A percentile compares a stretch with the other conserved stretches of the same genome.
These are phyloP conservation scores for Onygenales sp. DNA, from an alignment of 2,329 filamentous ascomycete species.

Conservation along the genomic window DNA sequence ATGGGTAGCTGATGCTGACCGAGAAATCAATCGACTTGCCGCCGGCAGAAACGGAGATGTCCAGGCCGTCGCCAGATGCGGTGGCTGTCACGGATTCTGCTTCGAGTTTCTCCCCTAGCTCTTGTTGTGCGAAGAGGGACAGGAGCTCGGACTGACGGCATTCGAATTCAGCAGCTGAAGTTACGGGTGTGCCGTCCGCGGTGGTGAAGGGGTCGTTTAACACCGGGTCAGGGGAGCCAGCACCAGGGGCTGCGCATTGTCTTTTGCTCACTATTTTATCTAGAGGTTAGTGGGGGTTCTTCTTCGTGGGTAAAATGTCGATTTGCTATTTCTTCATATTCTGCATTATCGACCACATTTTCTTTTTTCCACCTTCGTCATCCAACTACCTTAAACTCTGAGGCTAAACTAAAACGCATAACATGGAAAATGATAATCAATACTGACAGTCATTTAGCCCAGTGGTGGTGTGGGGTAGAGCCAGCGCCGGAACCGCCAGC, in stretches of 20 bases:
- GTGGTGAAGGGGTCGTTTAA: conserved; percentile 39
- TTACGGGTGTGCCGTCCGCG: conserved; percentile 34
- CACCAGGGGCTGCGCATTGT: background rate
- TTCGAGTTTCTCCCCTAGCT: conserved; percentile 41
- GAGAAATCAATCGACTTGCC: conserved; percentile 39
- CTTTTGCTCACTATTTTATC: background rate
- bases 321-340: no score
- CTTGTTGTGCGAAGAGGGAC: conserved; percentile 42
- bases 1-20: conserved; percentile 27
- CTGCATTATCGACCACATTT: no score
- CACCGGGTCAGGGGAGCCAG: no score
- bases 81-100: conserved; percentile 38
- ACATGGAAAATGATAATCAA: no score
- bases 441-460: no score
- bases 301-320: background rate
- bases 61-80: conserved; percentile 28
- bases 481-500: conserved; percentile 1
- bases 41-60: conserved; percentile 35
- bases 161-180: conserved; percentile 38
- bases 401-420: no score
- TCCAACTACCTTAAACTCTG: no score
- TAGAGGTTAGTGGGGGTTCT: background rate
- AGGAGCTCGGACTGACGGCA: conserved; percentile 43
- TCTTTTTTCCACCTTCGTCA: no score
- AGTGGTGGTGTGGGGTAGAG: background rate